Evolutionary conservation across 2,329 filamentous ascomycete species (phyloP).

Genomic region (Venturia nashicola): DNA sequence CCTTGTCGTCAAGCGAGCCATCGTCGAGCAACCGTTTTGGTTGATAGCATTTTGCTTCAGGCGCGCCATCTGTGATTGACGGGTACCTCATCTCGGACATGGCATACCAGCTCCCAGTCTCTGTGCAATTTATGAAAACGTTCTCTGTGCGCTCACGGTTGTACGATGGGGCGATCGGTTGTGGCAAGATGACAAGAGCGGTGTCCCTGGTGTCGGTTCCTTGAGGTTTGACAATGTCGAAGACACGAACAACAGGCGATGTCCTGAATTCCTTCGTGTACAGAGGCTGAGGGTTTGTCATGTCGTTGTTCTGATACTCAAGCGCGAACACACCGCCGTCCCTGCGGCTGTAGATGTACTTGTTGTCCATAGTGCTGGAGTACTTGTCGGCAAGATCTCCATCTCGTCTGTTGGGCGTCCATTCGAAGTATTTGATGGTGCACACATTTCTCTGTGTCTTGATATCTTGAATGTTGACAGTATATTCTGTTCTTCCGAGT

Average conservation of each 20-base stretch:
- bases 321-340: constrained; percentile 77
- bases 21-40: constrained; percentile 24
- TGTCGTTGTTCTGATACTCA: constrained; percentile 46
- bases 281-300: constrained; percentile 15
- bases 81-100: constrained; percentile 81
- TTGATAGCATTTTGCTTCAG: constrained; percentile 44
- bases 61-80: constrained; percentile 60
- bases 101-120: constrained; percentile 84
- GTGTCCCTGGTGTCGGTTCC: constrained; percentile 53
- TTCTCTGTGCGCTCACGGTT: constrained; percentile 27
- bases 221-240: constrained; percentile 69
- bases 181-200: constrained; percentile 73
- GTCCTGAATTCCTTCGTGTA: constrained; percentile 46
- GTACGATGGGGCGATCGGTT: constrained; percentile 54
- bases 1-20: constrained; percentile 17
- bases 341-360: constrained; percentile 77
- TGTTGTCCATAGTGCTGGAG: constrained; percentile 64
- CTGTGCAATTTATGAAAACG: constrained; percentile 77
- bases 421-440: constrained; percentile 86
- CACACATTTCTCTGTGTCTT: constrained; percentile 66
- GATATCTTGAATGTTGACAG: constrained; percentile 67
- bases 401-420: constrained; percentile 86
- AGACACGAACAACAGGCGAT: constrained; percentile 74
- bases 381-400: constrained; percentile 79
- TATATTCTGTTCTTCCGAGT: constrained; percentile 80